Conservation (phyloP, 2,329 filamentous ascomycete species). For the Dactylellina leptospora region DNA sequence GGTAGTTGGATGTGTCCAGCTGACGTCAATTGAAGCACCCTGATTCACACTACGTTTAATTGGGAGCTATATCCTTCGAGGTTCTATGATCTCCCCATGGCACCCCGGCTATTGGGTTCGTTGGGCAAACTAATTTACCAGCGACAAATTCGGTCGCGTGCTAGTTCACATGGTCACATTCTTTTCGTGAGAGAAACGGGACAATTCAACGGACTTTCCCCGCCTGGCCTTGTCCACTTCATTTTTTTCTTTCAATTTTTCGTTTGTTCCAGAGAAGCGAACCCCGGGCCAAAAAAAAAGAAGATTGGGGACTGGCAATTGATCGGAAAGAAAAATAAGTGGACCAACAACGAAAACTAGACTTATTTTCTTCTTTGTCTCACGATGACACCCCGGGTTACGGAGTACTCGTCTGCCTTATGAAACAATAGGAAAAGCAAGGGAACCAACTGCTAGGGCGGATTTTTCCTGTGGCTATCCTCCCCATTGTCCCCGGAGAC, state of each 20-base stretch:
- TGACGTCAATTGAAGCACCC: slow-evolving; percentile 42
- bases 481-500: slow-evolving; percentile 29
- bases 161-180: not conserved
- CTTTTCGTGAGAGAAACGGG: not conserved
- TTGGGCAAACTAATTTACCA: not conserved
- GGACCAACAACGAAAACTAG: too few relatives aligned
- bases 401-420: slow-evolving; percentile 48
- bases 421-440: slow-evolving; percentile 33
- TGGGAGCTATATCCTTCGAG: not conserved
- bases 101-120: not conserved
- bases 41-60: slow-evolving; percentile 35
- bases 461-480: not conserved
- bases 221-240: slow-evolving; percentile 18
- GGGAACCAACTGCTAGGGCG: not conserved
- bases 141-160: not conserved
- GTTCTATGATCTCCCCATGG: slow-evolving; percentile 4
- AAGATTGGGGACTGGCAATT: too few relatives aligned
- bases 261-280: not conserved
- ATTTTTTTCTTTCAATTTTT: slow-evolving; percentile 11
- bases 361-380: slow-evolving; percentile 23
- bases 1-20: slow-evolving; percentile 14
- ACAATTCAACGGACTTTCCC: slow-evolving; percentile 32
- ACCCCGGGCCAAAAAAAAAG: too few relatives aligned
- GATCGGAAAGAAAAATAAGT: too few relatives aligned
- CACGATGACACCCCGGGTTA: slow-evolving; percentile 46